phyloP scores from a whole-genome alignment of 306 rosid species.

The Alnus rubra region DNA sequence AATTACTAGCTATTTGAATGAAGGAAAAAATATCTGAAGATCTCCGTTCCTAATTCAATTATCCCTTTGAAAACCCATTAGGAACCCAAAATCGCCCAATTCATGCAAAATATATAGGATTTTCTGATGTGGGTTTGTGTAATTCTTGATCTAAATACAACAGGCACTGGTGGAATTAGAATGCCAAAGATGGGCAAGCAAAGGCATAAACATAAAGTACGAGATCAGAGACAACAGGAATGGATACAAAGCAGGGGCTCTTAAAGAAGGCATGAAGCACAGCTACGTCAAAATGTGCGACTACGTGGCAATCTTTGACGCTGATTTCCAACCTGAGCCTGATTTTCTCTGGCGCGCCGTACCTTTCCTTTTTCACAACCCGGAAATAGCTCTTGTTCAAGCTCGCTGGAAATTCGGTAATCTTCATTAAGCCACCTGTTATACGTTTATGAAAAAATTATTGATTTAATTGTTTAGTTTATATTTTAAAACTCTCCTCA shows the following conservation, averaged over 20 bases:
- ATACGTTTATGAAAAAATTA: too few species aligned
- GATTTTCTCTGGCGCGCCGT: slow-evolving; percentile 70
- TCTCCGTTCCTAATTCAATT: too few species aligned
- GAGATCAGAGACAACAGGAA: slow-evolving; percentile 81
- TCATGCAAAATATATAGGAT: too few species aligned
- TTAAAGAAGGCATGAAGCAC: slow-evolving; percentile 89
- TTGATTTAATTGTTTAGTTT: too few species aligned
- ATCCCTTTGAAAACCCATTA: neutral
- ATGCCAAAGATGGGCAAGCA: slow-evolving; percentile 78
- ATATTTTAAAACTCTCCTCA: too few species aligned
- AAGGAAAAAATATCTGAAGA: too few species aligned
- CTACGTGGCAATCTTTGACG: slow-evolving; percentile 84
- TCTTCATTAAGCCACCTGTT: neutral
- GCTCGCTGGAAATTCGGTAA: slow-evolving; percentile 94
- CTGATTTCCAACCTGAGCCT: slow-evolving; percentile 94
- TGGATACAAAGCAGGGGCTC: slow-evolving; percentile 95
- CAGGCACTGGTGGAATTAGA: slow-evolving; percentile 76
- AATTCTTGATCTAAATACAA: neutral
- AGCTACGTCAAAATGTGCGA: slow-evolving; percentile 78
- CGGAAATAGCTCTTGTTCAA: slow-evolving; percentile 75
- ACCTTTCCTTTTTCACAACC: slow-evolving; percentile 69
- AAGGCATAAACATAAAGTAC: slow-evolving; percentile 84
- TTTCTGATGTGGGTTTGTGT: slow-evolving; percentile 23
- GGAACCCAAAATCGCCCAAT: neutral
- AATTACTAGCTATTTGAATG: too few species aligned